Evolutionary conservation across 768 basidiomycete genomes (phyloP), one percentile per base, ranked within the genome.

Genomic region (Cubamyces lactineus): DNA sequence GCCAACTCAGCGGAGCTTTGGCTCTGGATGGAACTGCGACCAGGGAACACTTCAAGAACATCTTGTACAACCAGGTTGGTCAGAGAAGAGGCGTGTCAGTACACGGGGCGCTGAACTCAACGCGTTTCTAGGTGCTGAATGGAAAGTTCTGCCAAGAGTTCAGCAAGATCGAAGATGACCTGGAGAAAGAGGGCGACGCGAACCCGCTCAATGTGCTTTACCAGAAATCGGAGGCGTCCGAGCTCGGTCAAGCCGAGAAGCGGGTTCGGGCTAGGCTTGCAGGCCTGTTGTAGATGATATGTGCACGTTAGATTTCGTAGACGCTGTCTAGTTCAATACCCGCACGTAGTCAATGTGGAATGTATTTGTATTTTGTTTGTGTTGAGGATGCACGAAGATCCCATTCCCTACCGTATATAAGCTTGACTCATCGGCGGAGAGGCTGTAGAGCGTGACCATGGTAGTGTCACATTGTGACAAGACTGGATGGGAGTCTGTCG

Each of bases 131-230:
- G 84, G 77, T 87, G 53, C 72, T 87, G 57, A 86, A 81, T 53
- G 85, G 86, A 26, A 83, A 83, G 63, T 87, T 87, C 71, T 80
- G 80, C 61, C 64, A 74, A 43, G 78, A 84, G 43, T 85, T 87
- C 68, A 81, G 79, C 61, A 75, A 76, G 66, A 82, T 87, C 51
- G 85, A 86, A 63, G 78, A 72, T 0, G 83, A 81, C 45, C 75
- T 86, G 11, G 85, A 87, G 69, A 80, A 82, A 66, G 80, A 84
- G 52, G 85, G 84, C 2, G 63, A 72, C 19, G 70, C 57, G 19
- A 87, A 87, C 68, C 86, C 86, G 19, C 68, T 87, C 66, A 81
- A 85, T 59, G 70, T 78, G 57, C 68, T 86, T 30, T 86, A 87
- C 71, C 77, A 73, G 48, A 78, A 73, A 62, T 75, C 79, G 0